Conservation (phyloP, 306 rosid species). For the Heteromeles arbutifolia region DNA sequence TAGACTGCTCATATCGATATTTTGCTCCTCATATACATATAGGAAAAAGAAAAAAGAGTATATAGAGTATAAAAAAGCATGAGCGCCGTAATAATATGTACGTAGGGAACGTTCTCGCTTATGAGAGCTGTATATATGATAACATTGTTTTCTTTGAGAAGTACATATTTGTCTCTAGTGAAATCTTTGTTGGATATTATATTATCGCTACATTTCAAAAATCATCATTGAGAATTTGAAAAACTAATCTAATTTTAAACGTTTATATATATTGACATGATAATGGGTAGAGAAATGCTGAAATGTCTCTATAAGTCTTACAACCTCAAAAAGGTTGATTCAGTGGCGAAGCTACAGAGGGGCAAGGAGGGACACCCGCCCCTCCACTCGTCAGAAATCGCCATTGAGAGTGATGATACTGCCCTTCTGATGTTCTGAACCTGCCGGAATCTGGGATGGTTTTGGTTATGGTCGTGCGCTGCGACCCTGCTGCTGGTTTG, state of each 20-base stretch:
- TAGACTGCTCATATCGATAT: not conserved
- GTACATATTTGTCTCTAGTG: not conserved
- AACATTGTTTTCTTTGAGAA: not conserved
- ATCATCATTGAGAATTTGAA: not conserved
- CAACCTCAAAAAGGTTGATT: no score
- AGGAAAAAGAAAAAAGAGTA: not conserved
- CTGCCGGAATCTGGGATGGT: no score
- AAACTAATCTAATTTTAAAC: not conserved
- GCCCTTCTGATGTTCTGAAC: no score
- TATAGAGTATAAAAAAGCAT: not conserved
- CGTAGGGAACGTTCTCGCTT: not conserved
- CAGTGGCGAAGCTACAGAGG: no score
- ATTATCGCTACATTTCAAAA: no score
- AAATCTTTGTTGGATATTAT: not conserved
- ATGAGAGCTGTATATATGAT: not conserved
- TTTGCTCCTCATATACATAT: not conserved
- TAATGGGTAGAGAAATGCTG: no score
- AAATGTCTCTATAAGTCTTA: no score
- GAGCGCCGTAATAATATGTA: not conserved
- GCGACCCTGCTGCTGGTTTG: no score
- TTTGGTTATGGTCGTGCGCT: no score
- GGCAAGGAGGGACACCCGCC: no score
- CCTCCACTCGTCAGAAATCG: no score
- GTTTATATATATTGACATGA: not conserved
- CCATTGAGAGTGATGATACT: no score